A percentile compares a stretch with the other conserved stretches of the same genome.
phyloP scores from a whole-genome alignment of 75 land plant species.

The Pseudotsuga menziesii region DNA sequence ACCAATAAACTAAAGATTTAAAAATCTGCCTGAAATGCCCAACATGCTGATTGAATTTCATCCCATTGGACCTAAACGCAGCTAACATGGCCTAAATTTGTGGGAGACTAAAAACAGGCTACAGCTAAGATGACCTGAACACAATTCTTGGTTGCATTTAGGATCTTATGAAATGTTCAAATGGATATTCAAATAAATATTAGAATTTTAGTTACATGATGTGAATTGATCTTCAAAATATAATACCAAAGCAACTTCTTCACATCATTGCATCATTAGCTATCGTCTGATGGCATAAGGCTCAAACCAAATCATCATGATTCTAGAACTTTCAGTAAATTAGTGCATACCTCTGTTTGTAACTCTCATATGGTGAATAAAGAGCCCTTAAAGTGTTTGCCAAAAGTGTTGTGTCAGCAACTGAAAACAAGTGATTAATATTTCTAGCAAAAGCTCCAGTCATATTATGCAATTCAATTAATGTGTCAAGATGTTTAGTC shows the following conservation, averaged over 20 bases:
- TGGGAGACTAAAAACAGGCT: too few species aligned
- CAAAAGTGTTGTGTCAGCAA: conserved; percentile 54
- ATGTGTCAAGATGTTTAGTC: conserved; percentile 64
- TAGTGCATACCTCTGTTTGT: conserved; percentile 68
- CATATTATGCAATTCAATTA: conserved; percentile 85
- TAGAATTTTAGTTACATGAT: neutral
- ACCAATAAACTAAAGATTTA: neutral
- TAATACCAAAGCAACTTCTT: neutral
- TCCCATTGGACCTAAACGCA: too few species aligned
- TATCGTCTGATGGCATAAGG: neutral
- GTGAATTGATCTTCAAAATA: neutral
- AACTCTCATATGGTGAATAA: conserved; percentile 84
- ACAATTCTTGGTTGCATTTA: neutral
- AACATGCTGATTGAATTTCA: neutral
- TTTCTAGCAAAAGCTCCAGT: conserved; percentile 87
- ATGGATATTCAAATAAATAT: neutral
- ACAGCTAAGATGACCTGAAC: too few species aligned
- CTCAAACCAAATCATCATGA: neutral
- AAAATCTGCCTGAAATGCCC: neutral
- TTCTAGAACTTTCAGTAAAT: neutral
- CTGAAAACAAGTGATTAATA: conserved; percentile 82
- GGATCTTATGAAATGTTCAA: neutral
- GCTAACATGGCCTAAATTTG: too few species aligned
- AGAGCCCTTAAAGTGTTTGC: conserved; percentile 66
- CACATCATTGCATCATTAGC: neutral